Conservation (phyloP, 306 rosid genomes). For the Glycine latifolia region DNA sequence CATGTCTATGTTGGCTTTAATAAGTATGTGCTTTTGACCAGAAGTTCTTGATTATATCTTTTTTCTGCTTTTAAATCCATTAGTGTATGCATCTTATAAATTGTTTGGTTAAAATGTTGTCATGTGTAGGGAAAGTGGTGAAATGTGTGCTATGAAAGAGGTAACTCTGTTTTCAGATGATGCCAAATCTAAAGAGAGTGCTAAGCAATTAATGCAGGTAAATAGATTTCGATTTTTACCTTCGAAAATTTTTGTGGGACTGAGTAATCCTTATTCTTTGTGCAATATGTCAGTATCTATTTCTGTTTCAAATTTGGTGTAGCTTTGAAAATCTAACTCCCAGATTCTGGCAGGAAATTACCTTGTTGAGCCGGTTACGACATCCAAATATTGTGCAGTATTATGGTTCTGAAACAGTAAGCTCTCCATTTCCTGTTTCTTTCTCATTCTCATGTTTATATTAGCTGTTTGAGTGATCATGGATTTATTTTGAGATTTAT, state of each 20-base stretch:
- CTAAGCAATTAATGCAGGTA: slow-evolving; percentile 92
- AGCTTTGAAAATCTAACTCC: slow-evolving; percentile 36
- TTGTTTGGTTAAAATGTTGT: slow-evolving; percentile 35
- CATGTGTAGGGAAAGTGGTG: slow-evolving; percentile 79
- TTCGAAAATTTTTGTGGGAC: background rate
- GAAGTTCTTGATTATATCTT: slow-evolving; percentile 1
- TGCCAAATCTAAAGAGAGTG: slow-evolving; percentile 92
- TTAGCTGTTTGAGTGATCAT: slow-evolving; percentile 32
- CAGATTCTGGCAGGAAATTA: slow-evolving; percentile 73
- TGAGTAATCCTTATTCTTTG: background rate
- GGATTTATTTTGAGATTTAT: slow-evolving; percentile 1
- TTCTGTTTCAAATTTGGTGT: slow-evolving; percentile 38
- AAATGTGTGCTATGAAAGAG: slow-evolving; percentile 99
- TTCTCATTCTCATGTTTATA: slow-evolving; percentile 23
- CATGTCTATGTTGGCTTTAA: slow-evolving; percentile 92
- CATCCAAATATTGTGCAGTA: slow-evolving; percentile 95
- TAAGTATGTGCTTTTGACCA: slow-evolving; percentile 58
- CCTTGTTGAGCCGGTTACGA: slow-evolving; percentile 79
- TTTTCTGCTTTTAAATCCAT: background rate
- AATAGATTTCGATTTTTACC: slow-evolving; percentile 60
- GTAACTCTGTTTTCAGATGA: slow-evolving; percentile 95
- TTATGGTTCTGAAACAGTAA: slow-evolving; percentile 84
- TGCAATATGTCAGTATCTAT: slow-evolving; percentile 33
- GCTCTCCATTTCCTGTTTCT: slow-evolving; percentile 44
- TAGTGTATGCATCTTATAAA: background rate